These are phyloP conservation scores for Cucumis cinereus DNA, from an alignment of 306 rosid species.

Conservation along the genomic window DNA sequence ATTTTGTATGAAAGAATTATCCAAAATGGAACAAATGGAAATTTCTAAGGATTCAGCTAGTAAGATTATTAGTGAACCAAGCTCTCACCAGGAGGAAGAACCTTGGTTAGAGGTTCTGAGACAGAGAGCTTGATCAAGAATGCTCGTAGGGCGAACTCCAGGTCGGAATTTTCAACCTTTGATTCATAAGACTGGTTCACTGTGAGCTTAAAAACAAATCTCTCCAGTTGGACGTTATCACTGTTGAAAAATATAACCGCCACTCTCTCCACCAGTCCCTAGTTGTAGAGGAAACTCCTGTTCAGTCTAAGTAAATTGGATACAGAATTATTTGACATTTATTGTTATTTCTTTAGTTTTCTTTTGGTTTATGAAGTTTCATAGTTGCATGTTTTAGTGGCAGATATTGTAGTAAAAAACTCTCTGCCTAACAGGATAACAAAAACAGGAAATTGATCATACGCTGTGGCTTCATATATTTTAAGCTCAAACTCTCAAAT, in stretches of 20 bases:
- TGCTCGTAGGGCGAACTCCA: constrained; percentile 74
- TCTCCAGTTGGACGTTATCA: constrained; percentile 43
- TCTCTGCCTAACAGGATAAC: not conserved
- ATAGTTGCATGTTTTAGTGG: not conserved
- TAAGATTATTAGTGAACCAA: not conserved
- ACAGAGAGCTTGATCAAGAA: constrained; percentile 61
- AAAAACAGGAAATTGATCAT: not conserved
- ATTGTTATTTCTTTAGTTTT: not conserved
- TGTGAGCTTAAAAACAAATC: constrained; percentile 57
- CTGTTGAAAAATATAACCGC: constrained; percentile 54
- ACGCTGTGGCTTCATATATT: not conserved
- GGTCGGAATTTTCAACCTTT: constrained; percentile 42
- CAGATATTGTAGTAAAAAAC: not conserved
- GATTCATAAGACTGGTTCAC: constrained; percentile 47
- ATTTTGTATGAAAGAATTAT: not conserved
- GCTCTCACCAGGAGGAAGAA: constrained; percentile 47
- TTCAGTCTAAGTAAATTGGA: not conserved
- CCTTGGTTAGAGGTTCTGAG: constrained; percentile 52
- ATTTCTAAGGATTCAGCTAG: not conserved
- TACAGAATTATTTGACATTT: not conserved
- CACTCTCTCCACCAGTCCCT: constrained; percentile 80
- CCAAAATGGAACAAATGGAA: constrained; percentile 10
- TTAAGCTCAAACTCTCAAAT: not conserved
- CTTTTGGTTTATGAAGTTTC: not conserved
- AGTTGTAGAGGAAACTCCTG: constrained; percentile 1